Evolutionary conservation across 805 yeast species (phyloP), one percentile per base, ranked within the genome.

Genomic region (Candida odintsovae): DNA sequence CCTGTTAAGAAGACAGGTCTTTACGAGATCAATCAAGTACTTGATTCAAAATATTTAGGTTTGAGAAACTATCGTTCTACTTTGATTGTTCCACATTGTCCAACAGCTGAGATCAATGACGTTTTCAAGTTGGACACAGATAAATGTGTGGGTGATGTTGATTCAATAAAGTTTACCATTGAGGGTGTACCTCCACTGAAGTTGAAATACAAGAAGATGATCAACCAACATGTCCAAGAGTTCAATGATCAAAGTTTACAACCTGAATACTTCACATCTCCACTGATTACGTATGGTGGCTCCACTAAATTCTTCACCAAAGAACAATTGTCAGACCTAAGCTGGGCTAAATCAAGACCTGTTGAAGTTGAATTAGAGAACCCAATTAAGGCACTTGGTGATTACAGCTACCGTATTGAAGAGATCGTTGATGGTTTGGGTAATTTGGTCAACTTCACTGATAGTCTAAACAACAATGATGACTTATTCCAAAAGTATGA

Each of bases 121-220:
- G 70, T 75, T 0, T 58, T 62, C 0, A 45, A 58, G 7, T 61
- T 58, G 35, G 47, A 49, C 11, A 47, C 50, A 13, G 78, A 82
- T 54, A 73, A 76, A 52, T 94, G 98, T 68, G 67, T 81, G 31
- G 87, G 83, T 28, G 79, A 73, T 16, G 43, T 62, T 4, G 86
- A 80, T 52, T 66, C 73, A 20, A 65, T 82, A 1, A 65, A 66
- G 13, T 71, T 92, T 28, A 69, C 74, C 2, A 76, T 83, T 1
- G 65, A 70, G 18, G 97, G 98, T 44, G 86, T 89, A 2, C 83
- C 92, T 1, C 98, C 99, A 0, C 64, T 86, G 48, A 76, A 75
- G 20, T 65, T 86, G 31, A 68, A 71, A 38, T 83, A 83, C 57
- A 75, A 73, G 40, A 80, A 78, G 49, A 55, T 69, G 15, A 61